These are phyloP conservation scores for Trichoderma gamsii DNA, from an alignment of 495 filamentous ascomycete genomes.

Conservation along the genomic window DNA sequence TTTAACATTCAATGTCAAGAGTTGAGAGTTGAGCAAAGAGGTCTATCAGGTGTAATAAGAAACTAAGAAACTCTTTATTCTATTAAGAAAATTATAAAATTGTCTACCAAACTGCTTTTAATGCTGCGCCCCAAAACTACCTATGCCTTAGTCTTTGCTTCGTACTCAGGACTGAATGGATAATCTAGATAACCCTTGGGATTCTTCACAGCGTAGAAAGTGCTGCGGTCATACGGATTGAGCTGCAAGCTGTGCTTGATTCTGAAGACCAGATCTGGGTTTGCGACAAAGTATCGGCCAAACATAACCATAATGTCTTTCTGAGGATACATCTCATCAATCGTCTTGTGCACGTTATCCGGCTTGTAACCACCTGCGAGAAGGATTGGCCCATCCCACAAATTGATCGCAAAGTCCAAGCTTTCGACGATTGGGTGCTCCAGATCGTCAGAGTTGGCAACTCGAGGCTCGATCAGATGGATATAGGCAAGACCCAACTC, in stretches of 20 bases:
- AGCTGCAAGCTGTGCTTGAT: slow-evolving; percentile 48
- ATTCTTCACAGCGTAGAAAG: slow-evolving; percentile 46
- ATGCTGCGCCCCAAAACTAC: too few species aligned
- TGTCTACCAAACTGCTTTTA: too few species aligned
- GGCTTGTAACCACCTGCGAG: slow-evolving; percentile 26
- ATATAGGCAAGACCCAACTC: slow-evolving; percentile 55
- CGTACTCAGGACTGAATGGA: slow-evolving; percentile 30
- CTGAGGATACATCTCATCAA: slow-evolving; percentile 46
- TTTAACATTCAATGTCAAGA: too few species aligned
- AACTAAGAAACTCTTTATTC: too few species aligned
- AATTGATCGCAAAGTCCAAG: slow-evolving; percentile 22
- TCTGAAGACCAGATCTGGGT: slow-evolving; percentile 59
- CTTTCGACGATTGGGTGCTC: slow-evolving; percentile 11
- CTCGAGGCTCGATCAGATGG: slow-evolving; percentile 56
- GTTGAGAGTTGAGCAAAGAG: too few species aligned
- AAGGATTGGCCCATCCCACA: slow-evolving; percentile 26
- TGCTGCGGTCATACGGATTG: slow-evolving; percentile 45
- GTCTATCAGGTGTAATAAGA: too few species aligned
- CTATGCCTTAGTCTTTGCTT: not conserved
- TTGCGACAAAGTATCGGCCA: slow-evolving; percentile 57
- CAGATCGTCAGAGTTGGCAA: slow-evolving; percentile 12
- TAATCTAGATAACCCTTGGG: slow-evolving; percentile 58
- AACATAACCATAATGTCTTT: slow-evolving; percentile 46
- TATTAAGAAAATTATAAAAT: too few species aligned
- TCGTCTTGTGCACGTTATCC: slow-evolving; percentile 34